Percentiles rank a stretch among this genome's conserved stretches.
These are phyloP conservation scores for Ramularia endophylla DNA, from an alignment of 2,329 filamentous ascomycete genomes.

Conservation along the genomic window DNA sequence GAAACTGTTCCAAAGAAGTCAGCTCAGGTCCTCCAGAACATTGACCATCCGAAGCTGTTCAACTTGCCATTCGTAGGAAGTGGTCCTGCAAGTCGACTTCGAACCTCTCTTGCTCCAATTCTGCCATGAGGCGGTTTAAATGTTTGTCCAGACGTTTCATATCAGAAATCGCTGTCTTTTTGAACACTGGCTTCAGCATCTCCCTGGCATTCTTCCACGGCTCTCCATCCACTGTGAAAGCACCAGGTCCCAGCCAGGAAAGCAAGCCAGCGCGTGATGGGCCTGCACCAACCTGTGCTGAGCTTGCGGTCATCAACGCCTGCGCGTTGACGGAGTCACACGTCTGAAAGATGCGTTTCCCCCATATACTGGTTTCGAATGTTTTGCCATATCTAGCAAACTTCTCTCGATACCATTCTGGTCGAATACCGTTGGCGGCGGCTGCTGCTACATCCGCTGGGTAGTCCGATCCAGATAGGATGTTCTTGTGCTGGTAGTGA, in stretches of 20 bases:
- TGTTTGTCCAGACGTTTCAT: constrained; percentile 1
- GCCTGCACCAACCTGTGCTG: not conserved
- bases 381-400: constrained; percentile 4
- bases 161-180: constrained; percentile 1
- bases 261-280: not conserved
- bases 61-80: constrained; percentile 2
- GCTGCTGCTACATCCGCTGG: not conserved
- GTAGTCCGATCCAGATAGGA: constrained; percentile 3
- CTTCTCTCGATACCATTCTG: not conserved
- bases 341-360: constrained; percentile 2
- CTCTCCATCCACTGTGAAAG: constrained; percentile 4
- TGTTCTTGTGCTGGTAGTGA: constrained; percentile 1
- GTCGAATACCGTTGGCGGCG: not conserved
- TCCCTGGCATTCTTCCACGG: not conserved
- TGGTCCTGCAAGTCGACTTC: constrained; percentile 1
- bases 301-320: not conserved
- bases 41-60: not conserved
- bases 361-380: constrained; percentile 2
- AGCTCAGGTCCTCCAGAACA: not conserved
- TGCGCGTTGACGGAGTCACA: constrained; percentile 1
- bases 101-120: not conserved
- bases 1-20: not conserved
- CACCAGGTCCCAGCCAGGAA: not conserved
- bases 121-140: not conserved
- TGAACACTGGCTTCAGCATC: constrained; percentile 2